Evolutionary conservation across 306 rosid species (phyloP).

Genomic region (Casuarina glauca): DNA sequence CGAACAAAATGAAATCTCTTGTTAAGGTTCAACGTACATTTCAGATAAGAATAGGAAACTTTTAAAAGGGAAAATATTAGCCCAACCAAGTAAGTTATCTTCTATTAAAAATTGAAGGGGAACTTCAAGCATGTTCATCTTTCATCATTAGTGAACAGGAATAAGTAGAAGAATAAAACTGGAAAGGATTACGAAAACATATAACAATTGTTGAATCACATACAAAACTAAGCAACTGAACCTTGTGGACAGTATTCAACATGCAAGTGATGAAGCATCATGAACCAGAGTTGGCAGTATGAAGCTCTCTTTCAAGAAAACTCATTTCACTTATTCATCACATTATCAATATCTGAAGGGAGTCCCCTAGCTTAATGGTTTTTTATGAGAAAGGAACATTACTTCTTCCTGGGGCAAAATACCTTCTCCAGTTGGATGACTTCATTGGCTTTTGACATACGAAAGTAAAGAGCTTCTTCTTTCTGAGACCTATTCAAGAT

Average conservation of each 20-base stretch:
- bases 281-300: neutral
- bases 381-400: conserved; percentile 15
- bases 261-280: neutral
- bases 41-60: neutral
- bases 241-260: neutral
- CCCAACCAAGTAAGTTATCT: neutral
- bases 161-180: neutral
- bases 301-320: neutral
- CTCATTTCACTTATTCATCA: neutral
- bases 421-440: conserved; percentile 86
- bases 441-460: conserved; percentile 65
- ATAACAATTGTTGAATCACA: neutral
- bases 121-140: neutral
- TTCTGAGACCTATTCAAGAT: conserved; percentile 61
- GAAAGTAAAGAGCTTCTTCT: conserved; percentile 84
- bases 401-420: conserved; percentile 30
- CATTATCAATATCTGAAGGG: conserved; percentile 6
- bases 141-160: conserved; percentile 1
- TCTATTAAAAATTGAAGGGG: neutral
- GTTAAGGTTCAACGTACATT: neutral
- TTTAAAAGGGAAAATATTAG: neutral
- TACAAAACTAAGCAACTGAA: neutral
- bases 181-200: neutral
- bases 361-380: conserved; percentile 5
- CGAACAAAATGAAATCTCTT: conserved; percentile 15